Percentiles rank a stretch among this genome's conserved stretches.
Evolutionary conservation across 164 flowering plant genomes (phyloP).

Genomic region (Santalum album): DNA sequence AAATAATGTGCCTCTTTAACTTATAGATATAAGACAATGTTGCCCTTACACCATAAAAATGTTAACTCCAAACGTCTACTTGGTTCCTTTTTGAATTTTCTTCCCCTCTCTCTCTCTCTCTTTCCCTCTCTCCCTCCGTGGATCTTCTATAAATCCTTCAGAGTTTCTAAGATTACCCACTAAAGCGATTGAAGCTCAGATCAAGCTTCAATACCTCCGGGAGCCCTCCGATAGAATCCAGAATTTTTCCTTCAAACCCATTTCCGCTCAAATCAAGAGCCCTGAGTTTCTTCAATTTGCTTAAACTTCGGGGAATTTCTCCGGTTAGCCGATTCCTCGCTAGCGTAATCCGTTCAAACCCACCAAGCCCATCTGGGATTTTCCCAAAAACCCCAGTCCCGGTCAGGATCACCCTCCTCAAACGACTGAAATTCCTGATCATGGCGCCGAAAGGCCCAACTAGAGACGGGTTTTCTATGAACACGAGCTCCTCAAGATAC

Average conservation of each 20-base stretch:
- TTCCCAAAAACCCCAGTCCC: conserved; percentile 46
- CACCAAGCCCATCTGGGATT: conserved; percentile 39
- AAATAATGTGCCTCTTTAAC: too few relatives aligned
- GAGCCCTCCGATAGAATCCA: conserved; percentile 35
- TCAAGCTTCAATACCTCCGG: conserved; percentile 52
- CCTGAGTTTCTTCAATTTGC: conserved; percentile 37
- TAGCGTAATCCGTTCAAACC: conserved; percentile 52
- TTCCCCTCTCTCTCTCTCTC: too few relatives aligned
- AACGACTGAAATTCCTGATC: conserved; percentile 23
- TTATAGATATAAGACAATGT: too few relatives aligned
- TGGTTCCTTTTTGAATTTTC: too few relatives aligned
- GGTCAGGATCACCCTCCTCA: conserved; percentile 47
- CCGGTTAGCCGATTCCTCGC: conserved; percentile 43
- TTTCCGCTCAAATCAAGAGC: conserved; percentile 66
- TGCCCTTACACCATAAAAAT: too few relatives aligned
- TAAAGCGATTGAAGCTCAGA: conserved; percentile 41
- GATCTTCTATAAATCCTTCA: conserved; percentile 32
- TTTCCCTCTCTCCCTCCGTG: too few relatives aligned
- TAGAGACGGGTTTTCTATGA: conserved; percentile 59
- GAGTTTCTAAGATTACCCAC: conserved; percentile 39
- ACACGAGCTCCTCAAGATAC: conserved; percentile 57
- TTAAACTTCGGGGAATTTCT: conserved; percentile 18
- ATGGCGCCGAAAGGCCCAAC: conserved; percentile 33
- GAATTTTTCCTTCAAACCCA: conserved; percentile 33
- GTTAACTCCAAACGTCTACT: too few relatives aligned